Evolutionary conservation across 2,329 filamentous ascomycete species (phyloP), one percentile per base, ranked within the genome.

Genomic region (Kalaharituber pfeilii): DNA sequence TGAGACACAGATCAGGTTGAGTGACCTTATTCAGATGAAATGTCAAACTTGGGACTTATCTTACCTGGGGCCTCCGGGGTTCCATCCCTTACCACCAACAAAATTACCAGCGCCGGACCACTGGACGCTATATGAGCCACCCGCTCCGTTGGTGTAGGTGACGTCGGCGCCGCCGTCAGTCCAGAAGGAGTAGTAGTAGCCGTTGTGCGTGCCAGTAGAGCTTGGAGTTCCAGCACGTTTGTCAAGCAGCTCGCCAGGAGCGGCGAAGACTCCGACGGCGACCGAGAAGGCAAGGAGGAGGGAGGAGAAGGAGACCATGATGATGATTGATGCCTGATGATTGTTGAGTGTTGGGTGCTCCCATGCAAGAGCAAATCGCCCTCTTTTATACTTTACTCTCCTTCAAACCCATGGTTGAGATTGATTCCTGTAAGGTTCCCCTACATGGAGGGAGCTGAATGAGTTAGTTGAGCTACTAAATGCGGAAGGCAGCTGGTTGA

Each of bases 1-100:
- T 61, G 25, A 18, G 13, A 2, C 18, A 3, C 9, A 39, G 15
- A 27, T 20, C 25, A 13, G 15, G 20, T 24, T 5, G 2, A 49
- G 1, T 39, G 7, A 36, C n/a, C n/a, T n/a, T n/a, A n/a, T n/a
- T 9, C n/a, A 36, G 30, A 9, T 36, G 30, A 36, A 36, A 9
- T 9, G 9, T 9, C 30, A 36, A n/a, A 9, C 30, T n/a, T 9
- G 30, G 30, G 30, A 36, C n/a, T n/a, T 9, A 36, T 9, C 50
- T 24, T 69, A 77, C 73, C 72, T 69, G 27, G 68, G 68, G 27
- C 68, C 65, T 55, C 75, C 76, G 18, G 75, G 71, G 54, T 72
- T 72, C 75, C 76, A 79, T 36, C 77, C 76, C 66, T 78, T 79
- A 28, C 76, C 77, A 55, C 69, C 74, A 28, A 77, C 75, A 47